Base-by-base conservation (phyloP, 768 basidiomycete species). In the Mycena pura region DNA sequence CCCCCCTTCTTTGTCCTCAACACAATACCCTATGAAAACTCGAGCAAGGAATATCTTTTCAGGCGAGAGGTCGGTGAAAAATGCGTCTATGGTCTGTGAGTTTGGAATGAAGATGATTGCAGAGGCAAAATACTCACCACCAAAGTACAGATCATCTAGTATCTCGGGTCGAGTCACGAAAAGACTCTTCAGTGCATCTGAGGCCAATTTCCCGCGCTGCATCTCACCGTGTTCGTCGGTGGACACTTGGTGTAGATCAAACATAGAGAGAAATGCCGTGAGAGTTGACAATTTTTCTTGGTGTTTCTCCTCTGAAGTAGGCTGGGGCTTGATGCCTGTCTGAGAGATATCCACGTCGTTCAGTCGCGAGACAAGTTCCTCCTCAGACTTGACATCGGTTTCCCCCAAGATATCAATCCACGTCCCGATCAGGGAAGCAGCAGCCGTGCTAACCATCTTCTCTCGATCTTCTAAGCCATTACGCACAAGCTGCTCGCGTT, bases 401-500 rank as follows among this genome's bases (percentile, higher is more conserved):
- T 67, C 74, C 1, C 80, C 79, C 9, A 86, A 80, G 28, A 80
- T 76, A 41, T 92, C 87, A 7, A 93, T 81, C 96, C 96, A 99
- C 7, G 76, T 79, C 0, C 82, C 85, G 15, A 98, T 74, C 44
- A 97, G 82, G 2, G 82, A 82, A 2, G 83, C 87, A 0, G 95
- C 89, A 0, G 92, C 93, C 17, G 82, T 76, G 28, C 88, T 82
- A 3, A 98, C 94, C 2, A 76, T 72, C 0, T 82, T 77, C 59
- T 97, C 94, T 25, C 96, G 85, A 74, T 98, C 96, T 0, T 92
- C 89, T 3, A 98, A 79, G 2, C 96, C 96, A 68, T 91, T 87
- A 19, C 84, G 83, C 2, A 96, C 86, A 45, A 96, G 84, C 22
- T 84, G 77, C 68, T 94, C 91, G 11, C 95, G 80, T 67, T 96